Base-by-base conservation (phyloP, 495 filamentous ascomycete species). In the Aspergillus taichungensis region DNA sequence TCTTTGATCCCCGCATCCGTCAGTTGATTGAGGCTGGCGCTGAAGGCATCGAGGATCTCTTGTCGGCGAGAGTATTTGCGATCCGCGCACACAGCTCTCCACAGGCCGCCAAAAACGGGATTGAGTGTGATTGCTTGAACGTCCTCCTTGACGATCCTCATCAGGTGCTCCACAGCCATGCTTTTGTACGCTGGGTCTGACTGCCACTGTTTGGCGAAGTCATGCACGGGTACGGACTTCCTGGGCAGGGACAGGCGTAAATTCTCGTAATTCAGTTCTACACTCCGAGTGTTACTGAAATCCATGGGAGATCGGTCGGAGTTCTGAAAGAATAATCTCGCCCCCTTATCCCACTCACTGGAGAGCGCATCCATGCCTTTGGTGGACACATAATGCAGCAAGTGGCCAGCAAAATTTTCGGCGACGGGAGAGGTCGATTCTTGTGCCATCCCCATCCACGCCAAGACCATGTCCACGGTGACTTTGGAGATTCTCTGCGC, bases 391-490 rank as follows among this genome's bases (percentile, higher is more conserved):
- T 55, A 55, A 0, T 13, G 37, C 5, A 34, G 46, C 14, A 46
- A 27, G 9, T 33, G 9, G 58, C 45, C 24, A 50, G 34, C 0
- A 41, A 28, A 0, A 13, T 8, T n/a, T 30, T 28, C 1, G 1
- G 31, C 31, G 18, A 28, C 47, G 27, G 31, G 40, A 6, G 48
- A 28, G 8, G 40, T 35, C 8, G 59, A 54, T 0, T 60, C 46
- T 31, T 66, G 61, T 47, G 68, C 64, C 6, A 61, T 66, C 9
- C 70, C 69, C 67, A 73, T 73, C 70, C 72, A 73, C 2, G 64
- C 56, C 30, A 74, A 40, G 6, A 74, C 56, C 1, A 73, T 32
- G 12, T 61, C 57, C 1, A 75, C 54, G 0, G 72, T 71, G 24
- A 69, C 34, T 43, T 64, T 57, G 9, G 68, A 65, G 32, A 73